Base-by-base conservation (phyloP, 441 rosid species). In the Pelargonium cotyledonis region DNA sequence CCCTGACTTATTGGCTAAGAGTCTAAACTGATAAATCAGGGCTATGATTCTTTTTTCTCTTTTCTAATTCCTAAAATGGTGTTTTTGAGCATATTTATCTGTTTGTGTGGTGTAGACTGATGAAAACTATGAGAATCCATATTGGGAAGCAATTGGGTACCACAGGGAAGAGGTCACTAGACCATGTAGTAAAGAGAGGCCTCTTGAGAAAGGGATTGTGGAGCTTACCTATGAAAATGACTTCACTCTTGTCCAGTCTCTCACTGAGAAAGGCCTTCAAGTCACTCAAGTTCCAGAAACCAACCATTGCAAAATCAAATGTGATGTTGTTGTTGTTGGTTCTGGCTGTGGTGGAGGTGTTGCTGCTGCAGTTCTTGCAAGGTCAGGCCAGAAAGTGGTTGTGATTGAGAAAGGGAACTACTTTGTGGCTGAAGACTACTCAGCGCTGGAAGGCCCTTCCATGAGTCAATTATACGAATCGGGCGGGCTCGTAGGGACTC, bases 311-410 rank as follows among this genome's bases (percentile, higher is more conserved):
- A 85, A 38, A 65, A 82, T 94, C 78, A 82, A 86, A 69, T 94
- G 97, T 21, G 99, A 94, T 64, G 96, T 64, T 3, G 86, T 86
- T 0, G 72, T 94, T 6, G 79, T 94, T 5, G 97, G 99, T 2
- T 94, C 99, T 0, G 99, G 99, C 38, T 86, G 95, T 16, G 99
- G 99, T 1, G 99, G 99, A 11, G 96, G 95, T 2, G 97, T 94
- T 8, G 96, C 97, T 0, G 97, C 95, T 15, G 86, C 95, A 0
- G 85, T 88, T n/a, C 85, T 94, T 21, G 95, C 96, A 5, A 68
- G 81, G 64, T 74, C 89, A 2, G 99, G 99, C 35, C 75, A 83
- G 9, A 91, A 87, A 69, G 99, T 94, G 4, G 44, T 91, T 35
- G 89, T 94, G 41, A 65, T 94, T 11, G 99, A 94, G 84, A 94